Evolutionary conservation across 1,284 basidiomycete species (phyloP).

Genomic region (Laetiporus sulphureus): DNA sequence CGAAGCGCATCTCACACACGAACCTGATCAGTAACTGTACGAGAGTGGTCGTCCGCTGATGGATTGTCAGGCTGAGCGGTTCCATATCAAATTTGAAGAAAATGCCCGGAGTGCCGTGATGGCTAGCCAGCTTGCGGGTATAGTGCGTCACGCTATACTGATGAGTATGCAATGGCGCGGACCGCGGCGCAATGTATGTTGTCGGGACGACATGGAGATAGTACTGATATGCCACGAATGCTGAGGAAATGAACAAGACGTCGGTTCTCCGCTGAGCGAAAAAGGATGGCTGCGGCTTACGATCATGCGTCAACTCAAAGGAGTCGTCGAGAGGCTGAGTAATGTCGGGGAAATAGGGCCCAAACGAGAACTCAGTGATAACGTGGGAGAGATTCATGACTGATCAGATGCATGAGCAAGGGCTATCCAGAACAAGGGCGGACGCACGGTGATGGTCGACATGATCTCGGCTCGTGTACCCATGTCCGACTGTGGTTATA

Average conservation of each 20-base stretch:
- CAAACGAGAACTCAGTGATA: slow-evolving; percentile 95
- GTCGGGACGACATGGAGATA: slow-evolving; percentile 95
- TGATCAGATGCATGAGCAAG: slow-evolving; percentile 26
- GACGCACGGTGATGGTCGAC: slow-evolving; percentile 76
- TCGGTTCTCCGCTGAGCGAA: too few species aligned
- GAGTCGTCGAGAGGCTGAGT: slow-evolving; percentile 91
- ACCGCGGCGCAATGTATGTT: slow-evolving; percentile 74
- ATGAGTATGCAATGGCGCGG: slow-evolving; percentile 67
- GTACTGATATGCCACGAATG: slow-evolving; percentile 95
- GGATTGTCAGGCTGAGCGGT: slow-evolving; percentile 79
- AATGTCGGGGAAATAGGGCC: slow-evolving; percentile 94
- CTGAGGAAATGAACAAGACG: slow-evolving; percentile 42
- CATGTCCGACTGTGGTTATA: slow-evolving; percentile 90
- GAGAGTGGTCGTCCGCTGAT: slow-evolving; percentile 81
- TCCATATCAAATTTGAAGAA: slow-evolving; percentile 98
- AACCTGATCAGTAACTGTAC: slow-evolving; percentile 79
- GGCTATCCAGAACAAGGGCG: slow-evolving; percentile 3
- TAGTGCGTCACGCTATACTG: slow-evolving; percentile 98
- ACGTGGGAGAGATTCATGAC: slow-evolving; percentile 97
- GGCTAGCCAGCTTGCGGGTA: slow-evolving; percentile 70
- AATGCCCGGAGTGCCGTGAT: slow-evolving; percentile 82
- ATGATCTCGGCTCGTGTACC: slow-evolving; percentile 83
- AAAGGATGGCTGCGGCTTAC: too few species aligned
- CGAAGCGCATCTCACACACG: too few species aligned
- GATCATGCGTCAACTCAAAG: slow-evolving; percentile 74